Evolutionary conservation across 352 stramenopile species (phyloP), one percentile per base, ranked within the genome.

Genomic region (Pythium phragmiticola): DNA sequence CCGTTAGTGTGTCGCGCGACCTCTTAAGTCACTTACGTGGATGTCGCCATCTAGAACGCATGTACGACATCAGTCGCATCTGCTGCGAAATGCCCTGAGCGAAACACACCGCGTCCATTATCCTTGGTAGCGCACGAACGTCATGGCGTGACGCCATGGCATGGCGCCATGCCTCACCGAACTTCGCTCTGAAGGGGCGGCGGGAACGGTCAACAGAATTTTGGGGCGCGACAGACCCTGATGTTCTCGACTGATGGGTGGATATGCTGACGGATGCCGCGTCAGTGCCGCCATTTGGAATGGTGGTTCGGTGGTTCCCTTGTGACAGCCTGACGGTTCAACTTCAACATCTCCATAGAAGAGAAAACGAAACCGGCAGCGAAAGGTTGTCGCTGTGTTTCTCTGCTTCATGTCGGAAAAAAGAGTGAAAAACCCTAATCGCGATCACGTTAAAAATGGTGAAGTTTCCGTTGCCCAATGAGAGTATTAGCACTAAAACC

Each of bases 371-470:
- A 63, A 55, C 48, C 55, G 23, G 11, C 13, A 36, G 41, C 47
- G 57, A 64, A 64, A 48, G 57, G 57, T 46, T 64, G 26, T 30
- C 26, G 26, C 26, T 30, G 33, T 56, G 57, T 57, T 50, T 57
- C 57, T 64, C 46, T 57, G 46, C 33, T 37, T 48, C 57, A 48
- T 57, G 45, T 57, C 48, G 57, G 46, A 64, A 55, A 26, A 46
- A 64, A 49, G 48, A 42, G 28, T 2, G 19, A 14, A 48, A 57
- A 70, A 26, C 63, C 63, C 57, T 65, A 65, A 30, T 51, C 63
- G 49, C 63, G 63, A 65, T 70, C 63, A 70, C 63, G 13, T 45
- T 58, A 28, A 59, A 68, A 63, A 50, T n/a, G 45, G 33, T 21
- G 51, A 28, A 50, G 33, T 26, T 11, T 13, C 14, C 12, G 57